Evolutionary conservation across 2,329 filamentous ascomycete genomes (phyloP).

Genomic region (Aspergillus japonicus): DNA sequence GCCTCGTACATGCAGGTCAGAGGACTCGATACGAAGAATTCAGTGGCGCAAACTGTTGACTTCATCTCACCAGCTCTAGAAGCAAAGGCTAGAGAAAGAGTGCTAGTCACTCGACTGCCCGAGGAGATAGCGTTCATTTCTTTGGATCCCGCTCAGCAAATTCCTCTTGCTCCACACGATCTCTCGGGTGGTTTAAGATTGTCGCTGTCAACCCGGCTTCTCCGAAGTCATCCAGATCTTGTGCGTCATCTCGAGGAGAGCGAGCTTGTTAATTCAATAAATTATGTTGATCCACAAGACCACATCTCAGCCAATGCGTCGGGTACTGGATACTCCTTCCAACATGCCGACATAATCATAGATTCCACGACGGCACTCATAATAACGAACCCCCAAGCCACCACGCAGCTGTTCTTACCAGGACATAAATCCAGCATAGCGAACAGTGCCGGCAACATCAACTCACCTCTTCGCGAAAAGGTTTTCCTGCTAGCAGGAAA

Average conservation of each 20-base stretch:
- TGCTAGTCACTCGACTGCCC: not conserved
- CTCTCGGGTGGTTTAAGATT: slow-evolving; percentile 15
- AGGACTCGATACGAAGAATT: not conserved
- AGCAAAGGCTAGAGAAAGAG: not conserved
- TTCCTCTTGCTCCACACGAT: not conserved
- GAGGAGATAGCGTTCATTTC: not conserved
- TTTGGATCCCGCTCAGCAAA: slow-evolving; percentile 28
- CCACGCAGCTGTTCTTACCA: slow-evolving; percentile 70
- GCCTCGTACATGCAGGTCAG: not conserved
- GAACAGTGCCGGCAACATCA: slow-evolving; percentile 19
- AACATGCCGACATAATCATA: slow-evolving; percentile 64
- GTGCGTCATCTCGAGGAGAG: slow-evolving; percentile 21
- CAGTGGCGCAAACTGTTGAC: not conserved
- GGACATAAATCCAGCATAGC: slow-evolving; percentile 46
- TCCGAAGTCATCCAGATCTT: slow-evolving; percentile 26
- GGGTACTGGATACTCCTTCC: not conserved
- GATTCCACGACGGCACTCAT: slow-evolving; percentile 69
- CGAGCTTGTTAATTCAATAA: slow-evolving; percentile 12
- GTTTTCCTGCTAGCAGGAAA: slow-evolving; percentile 54
- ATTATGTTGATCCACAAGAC: slow-evolving; percentile 27
- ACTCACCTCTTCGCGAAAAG: slow-evolving; percentile 54
- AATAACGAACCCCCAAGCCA: slow-evolving; percentile 67
- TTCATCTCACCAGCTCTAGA: not conserved
- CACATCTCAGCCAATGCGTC: not conserved
- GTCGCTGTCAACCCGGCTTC: slow-evolving; percentile 26